A percentile compares a stretch with the other conserved stretches of the same genome.
Evolutionary conservation across 2,329 filamentous ascomycete species (phyloP).

Genomic region (Mariannaea elegans): DNA sequence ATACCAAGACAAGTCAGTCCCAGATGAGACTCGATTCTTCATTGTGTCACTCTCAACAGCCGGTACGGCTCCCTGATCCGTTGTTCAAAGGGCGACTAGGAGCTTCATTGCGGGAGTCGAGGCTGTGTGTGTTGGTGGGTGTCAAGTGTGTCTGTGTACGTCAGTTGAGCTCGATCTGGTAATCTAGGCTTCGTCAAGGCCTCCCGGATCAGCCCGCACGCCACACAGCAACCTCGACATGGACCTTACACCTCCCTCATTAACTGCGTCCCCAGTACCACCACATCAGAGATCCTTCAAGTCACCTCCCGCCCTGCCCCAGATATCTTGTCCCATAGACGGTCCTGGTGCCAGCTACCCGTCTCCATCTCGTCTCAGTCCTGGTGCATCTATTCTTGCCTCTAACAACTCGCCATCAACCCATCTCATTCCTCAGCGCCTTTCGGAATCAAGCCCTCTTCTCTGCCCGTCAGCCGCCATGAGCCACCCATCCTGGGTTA

Average conservation of each 20-base stretch:
- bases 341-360: slow-evolving; percentile 55
- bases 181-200: slow-evolving; percentile 39
- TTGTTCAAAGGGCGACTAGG: not conserved
- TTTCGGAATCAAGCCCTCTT: slow-evolving; percentile 26
- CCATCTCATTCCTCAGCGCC: slow-evolving; percentile 50
- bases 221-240: slow-evolving; percentile 48
- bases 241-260: slow-evolving; percentile 59
- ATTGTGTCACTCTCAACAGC: slow-evolving; percentile 25
- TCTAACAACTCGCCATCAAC: slow-evolving; percentile 50
- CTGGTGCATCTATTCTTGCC: slow-evolving; percentile 54
- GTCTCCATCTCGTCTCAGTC: slow-evolving; percentile 54
- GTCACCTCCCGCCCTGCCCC: slow-evolving; percentile 45
- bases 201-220: slow-evolving; percentile 35
- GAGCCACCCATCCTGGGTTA: slow-evolving; percentile 55
- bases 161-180: slow-evolving; percentile 31
- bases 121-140: slow-evolving; percentile 9
- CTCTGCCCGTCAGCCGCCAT: slow-evolving; percentile 46
- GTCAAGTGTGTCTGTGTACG: slow-evolving; percentile 9
- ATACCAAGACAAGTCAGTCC: not conserved
- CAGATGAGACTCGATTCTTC: slow-evolving; percentile 35
- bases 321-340: slow-evolving; percentile 37
- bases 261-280: slow-evolving; percentile 54
- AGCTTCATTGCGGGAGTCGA: slow-evolving; percentile 20
- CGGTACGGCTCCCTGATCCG: slow-evolving; percentile 17
- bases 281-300: slow-evolving; percentile 35